A percentile compares a stretch with the other conserved stretches of the same genome.
Conservation (phyloP, 1,284 basidiomycete genomes). For the Naganishia albida region DNA sequence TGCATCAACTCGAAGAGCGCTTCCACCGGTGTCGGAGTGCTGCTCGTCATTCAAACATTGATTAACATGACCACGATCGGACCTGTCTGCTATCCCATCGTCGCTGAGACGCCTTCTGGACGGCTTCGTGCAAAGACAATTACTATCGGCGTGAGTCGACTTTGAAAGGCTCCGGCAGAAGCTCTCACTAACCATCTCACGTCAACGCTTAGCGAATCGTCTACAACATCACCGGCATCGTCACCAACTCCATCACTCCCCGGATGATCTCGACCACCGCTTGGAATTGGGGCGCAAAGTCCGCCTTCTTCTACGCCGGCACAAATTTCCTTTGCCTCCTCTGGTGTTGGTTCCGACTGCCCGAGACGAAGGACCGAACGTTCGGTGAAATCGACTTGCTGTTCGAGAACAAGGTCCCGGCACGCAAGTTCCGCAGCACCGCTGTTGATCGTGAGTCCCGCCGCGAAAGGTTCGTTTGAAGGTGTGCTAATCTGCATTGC, state of each 20-base stretch:
- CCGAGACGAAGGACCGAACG: conserved; percentile 52
- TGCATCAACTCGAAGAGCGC: conserved; percentile 35
- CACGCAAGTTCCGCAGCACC: conserved; percentile 50
- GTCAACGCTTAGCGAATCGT: conserved; percentile 47
- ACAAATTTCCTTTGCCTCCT: conserved; percentile 44
- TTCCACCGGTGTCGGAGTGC: conserved; percentile 41
- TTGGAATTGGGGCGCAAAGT: conserved; percentile 46
- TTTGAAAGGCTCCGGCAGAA: no score
- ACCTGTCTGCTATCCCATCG: conserved; percentile 49
- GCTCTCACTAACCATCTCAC: neutral
- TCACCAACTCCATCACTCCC: conserved; percentile 45
- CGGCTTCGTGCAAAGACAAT: conserved; percentile 57
- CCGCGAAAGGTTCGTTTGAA: no score
- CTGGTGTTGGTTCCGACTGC: conserved; percentile 49
- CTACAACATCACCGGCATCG: conserved; percentile 55
- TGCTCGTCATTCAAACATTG: conserved; percentile 45
- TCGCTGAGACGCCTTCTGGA: conserved; percentile 54
- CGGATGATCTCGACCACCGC: conserved; percentile 42
- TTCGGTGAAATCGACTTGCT: conserved; percentile 53
- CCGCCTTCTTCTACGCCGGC: conserved; percentile 47
- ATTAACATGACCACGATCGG: conserved; percentile 40
- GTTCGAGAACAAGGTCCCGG: conserved; percentile 47
- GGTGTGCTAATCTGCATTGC: neutral
- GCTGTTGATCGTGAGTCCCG: conserved; percentile 39
- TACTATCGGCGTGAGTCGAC: conserved; percentile 51